Base-by-base conservation (phyloP, 768 basidiomycete species). In the Tylopilus sp. region DNA sequence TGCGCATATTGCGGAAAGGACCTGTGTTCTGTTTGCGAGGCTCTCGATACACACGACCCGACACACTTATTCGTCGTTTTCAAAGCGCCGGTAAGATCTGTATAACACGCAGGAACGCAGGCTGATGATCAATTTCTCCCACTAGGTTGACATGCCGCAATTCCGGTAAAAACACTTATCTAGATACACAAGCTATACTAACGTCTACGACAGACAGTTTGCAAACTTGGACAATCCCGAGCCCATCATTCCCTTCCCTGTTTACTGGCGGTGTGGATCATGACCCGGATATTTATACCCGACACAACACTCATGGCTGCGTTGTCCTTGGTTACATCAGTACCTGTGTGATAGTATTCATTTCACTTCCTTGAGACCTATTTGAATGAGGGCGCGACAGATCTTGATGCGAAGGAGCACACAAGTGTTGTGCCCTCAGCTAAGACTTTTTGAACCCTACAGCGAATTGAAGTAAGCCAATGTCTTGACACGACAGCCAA, bases 1-100 rank as follows among this genome's bases (percentile, higher is more conserved):
- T 98, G 95, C 63, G 92, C 84, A 5, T 91, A 92, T 64, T 97
- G 94, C 63, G 78, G 79, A 7, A 85, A 81, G 59, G 95, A 98
- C 66, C 73, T 96, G n/a, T 97, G 95, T 71, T 83, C 84, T 37
- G 78, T 78, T 28, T 96, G 94, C 61, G 89, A 94, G 68, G 77
- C 73, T 42, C 72, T 88, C 25, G 92, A 92, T 63, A 86, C 87
- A 41, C 94, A 97, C 63, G 81, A 94, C 60, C 76, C 81, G 54
- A 83, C 81, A 1, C 94, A 96, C 64, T 71, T 92, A 38, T 98
- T 94, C 69, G 75, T 95, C 30, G 88, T 89, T 9, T 87, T 97
- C 74, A 98, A 98, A 69, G 83, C 91, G 2, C 74, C 77, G 37
- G 91, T 92, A 56, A 69, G 80, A 68, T 22, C 5, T 10, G 66